A percentile compares a stretch with the other conserved stretches of the same genome.
Conservation (phyloP, 495 filamentous ascomycete species). For the Penicillium paxilli region DNA sequence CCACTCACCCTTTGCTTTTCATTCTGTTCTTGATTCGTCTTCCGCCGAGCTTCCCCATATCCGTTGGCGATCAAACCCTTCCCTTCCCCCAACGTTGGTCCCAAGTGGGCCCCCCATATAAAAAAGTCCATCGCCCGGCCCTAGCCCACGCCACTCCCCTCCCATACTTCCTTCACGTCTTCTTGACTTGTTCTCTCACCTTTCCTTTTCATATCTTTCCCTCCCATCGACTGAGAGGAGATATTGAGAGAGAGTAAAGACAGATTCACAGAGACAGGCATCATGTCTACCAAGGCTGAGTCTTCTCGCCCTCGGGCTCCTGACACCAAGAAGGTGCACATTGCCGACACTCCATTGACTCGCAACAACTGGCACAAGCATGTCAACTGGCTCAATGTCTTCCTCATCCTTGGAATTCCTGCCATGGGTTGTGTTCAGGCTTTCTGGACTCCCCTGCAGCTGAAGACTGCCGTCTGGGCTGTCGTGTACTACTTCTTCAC, state of each 20-base stretch:
- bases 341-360: slow-evolving; percentile 69
- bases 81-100: slow-evolving; percentile 30
- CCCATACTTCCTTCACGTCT: slow-evolving; percentile 3
- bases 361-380: slow-evolving; percentile 93
- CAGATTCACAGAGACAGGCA: slow-evolving; percentile 7
- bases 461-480: slow-evolving; percentile 77
- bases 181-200: background rate
- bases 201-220: background rate
- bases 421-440: slow-evolving; percentile 72
- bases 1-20: slow-evolving; percentile 7
- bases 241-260: background rate
- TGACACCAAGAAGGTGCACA: slow-evolving; percentile 57
- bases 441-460: slow-evolving; percentile 76
- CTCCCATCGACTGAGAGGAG: no score
- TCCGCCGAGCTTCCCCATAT: slow-evolving; percentile 22
- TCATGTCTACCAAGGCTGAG: slow-evolving; percentile 44
- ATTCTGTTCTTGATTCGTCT: slow-evolving; percentile 14
- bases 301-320: slow-evolving; percentile 33
- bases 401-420: slow-evolving; percentile 84
- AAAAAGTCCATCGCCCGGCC: slow-evolving; percentile 15
- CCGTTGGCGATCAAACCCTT: slow-evolving; percentile 24
- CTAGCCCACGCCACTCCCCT: slow-evolving; percentile 4
- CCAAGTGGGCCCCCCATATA: slow-evolving; percentile 30
- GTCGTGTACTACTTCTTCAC: slow-evolving; percentile 91
- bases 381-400: slow-evolving; percentile 92